Conservation (phyloP, 208 protist species). For the Endotrypanum monterogeii region DNA sequence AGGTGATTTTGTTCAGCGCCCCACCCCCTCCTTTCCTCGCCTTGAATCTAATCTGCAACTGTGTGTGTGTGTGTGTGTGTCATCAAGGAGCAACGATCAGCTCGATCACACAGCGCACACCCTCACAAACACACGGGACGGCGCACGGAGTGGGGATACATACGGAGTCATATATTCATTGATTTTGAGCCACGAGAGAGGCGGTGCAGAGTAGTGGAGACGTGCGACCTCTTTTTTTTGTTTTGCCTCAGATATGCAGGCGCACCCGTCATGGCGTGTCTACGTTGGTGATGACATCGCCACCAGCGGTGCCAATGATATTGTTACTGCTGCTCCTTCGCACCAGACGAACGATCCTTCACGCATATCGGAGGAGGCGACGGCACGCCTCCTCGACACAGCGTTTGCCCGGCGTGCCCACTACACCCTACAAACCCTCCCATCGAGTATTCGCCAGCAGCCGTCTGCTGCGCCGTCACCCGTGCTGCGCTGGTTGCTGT, state of each 20-base stretch:
- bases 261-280: slow-evolving; percentile 2
- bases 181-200: neutral
- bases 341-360: neutral
- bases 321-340: neutral
- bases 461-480: slow-evolving; percentile 48
- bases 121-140: neutral
- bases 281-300: slow-evolving; percentile 25
- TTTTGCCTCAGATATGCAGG: neutral
- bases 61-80: no score
- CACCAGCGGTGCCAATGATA: neutral
- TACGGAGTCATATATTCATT: neutral
- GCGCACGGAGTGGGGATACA: neutral
- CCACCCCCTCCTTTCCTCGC: no score
- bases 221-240: no score
- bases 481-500: slow-evolving; percentile 44
- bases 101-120: neutral
- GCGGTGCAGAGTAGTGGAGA: neutral
- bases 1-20: no score
- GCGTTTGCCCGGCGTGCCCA: slow-evolving; percentile 31
- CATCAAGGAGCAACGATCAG: no score
- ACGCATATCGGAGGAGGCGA: neutral
- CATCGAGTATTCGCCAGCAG: slow-evolving; percentile 16
- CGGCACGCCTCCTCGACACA: slow-evolving; percentile 26
- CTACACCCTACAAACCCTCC: slow-evolving; percentile 3
- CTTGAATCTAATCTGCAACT: no score